Percentiles rank a stretch among this genome's conserved stretches.
Conservation (phyloP, 2,329 filamentous ascomycete genomes). For the Fusarium tjaetaba region DNA sequence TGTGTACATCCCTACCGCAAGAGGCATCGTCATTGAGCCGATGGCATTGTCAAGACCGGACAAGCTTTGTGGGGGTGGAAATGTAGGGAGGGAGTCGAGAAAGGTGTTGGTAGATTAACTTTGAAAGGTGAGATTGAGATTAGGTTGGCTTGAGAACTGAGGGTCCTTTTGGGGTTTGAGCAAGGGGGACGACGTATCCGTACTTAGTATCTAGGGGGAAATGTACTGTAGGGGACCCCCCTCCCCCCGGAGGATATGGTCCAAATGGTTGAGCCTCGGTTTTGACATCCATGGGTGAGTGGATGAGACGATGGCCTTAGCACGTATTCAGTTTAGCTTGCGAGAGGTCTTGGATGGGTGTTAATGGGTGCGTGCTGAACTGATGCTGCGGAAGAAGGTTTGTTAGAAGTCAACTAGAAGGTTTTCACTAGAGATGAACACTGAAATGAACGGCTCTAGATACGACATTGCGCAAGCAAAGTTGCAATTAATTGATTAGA, state of each 20-base stretch:
- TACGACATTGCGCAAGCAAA: neutral
- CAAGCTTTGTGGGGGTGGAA: conserved; percentile 51
- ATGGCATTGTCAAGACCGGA: conserved; percentile 50
- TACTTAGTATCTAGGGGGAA: neutral
- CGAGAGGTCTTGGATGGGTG: neutral
- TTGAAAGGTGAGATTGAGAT: conserved; percentile 27
- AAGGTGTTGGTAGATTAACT: conserved; percentile 31
- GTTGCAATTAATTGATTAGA: neutral
- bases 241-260: conserved; percentile 11
- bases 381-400: neutral
- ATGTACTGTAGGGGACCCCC: neutral
- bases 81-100: neutral
- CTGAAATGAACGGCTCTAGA: neutral
- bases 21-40: conserved; percentile 37
- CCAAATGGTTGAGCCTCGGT: conserved; percentile 17
- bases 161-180: conserved; percentile 2
- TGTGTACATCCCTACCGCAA: conserved; percentile 45
- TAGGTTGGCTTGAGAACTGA: conserved; percentile 18
- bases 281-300: neutral
- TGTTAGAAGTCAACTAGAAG: conserved; percentile 17
- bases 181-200: neutral
- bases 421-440: conserved; percentile 8
- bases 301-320: neutral
- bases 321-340: conserved; percentile 3
- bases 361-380: neutral